A percentile compares a stretch with the other conserved stretches of the same genome.
phyloP scores from a whole-genome alignment of 164 flowering plant genomes.

The Tetracentron sinense region DNA sequence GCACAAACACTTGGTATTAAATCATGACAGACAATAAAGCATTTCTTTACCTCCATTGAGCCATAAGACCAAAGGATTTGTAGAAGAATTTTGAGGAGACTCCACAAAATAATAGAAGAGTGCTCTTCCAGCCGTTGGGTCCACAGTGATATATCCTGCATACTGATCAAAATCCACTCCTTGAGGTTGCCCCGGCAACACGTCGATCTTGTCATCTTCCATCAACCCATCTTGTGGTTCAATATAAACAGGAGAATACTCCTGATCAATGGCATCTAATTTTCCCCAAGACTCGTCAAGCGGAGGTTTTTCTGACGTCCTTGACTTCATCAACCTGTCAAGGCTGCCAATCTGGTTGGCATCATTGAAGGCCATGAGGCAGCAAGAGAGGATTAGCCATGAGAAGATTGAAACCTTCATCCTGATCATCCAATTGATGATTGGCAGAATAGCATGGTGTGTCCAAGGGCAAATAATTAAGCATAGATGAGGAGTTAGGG shows the following conservation, averaged over 20 bases:
- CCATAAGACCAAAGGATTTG: conserved; percentile 35
- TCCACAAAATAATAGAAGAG: conserved; percentile 46
- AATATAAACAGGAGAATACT: conserved; percentile 6
- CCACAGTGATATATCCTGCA: conserved; percentile 49
- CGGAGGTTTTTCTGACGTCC: background rate
- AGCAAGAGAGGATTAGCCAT: conserved; percentile 1
- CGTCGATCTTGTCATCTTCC: conserved; percentile 35
- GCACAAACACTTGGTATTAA: no score
- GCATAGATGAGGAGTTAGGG: background rate
- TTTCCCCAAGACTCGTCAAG: background rate
- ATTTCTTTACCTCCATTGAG: conserved; percentile 41
- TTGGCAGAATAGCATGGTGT: background rate
- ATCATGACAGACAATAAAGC: no score
- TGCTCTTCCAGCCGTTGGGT: conserved; percentile 37
- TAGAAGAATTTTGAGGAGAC: conserved; percentile 23
- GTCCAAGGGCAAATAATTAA: background rate
- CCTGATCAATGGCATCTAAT: background rate
- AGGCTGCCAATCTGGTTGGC: conserved; percentile 6
- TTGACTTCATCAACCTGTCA: conserved; percentile 8
- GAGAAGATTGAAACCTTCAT: conserved; percentile 17
- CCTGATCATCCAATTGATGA: background rate
- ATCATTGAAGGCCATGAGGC: background rate
- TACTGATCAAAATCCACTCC: conserved; percentile 55
- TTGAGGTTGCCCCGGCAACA: conserved; percentile 51
- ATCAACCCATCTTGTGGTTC: conserved; percentile 32